Evolutionary conservation across 2,329 filamentous ascomycete species (phyloP), one percentile per base, ranked within the genome.

Genomic region (Aureobasidium melanogenum): DNA sequence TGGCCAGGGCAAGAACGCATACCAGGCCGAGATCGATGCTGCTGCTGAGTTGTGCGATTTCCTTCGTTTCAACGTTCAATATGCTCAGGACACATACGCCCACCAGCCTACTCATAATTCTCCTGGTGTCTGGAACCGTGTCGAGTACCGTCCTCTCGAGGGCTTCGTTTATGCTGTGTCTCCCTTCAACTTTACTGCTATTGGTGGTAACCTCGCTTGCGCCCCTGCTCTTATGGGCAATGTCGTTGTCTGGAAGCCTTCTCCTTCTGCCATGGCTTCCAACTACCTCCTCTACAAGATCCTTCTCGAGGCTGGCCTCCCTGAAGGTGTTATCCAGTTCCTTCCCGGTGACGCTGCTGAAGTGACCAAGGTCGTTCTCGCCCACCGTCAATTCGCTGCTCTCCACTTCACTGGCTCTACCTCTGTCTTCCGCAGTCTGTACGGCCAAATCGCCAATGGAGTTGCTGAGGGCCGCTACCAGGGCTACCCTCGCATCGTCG

Each of bases 21-120:
- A 91, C 91, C 93, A 99, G 77, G 93, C 94, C n/a, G 93, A 99
- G 81, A 97, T 97, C 66, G 93, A 97, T 75, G 84, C 92, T 41
- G 93, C 93, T 19, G 93, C 93, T 9, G 94, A 99, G 80, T 77
- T 96, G 68, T 88, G 85, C 68, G 93, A 99, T 74, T 97, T 97
- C 77, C 79, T 97, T 72, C 85, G 91, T 47, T 96, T 97, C 80
- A 94, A 94, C 71, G 93, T 97, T 58, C 86, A 92, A 74, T 97
- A 94, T 71, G 93, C 93, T 30, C 88, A 96, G 77, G 89, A 97
- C 72, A 79, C 96, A 61, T 96, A 97, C 73, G 84, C 84, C 39
- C 86, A 91, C 72, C 94, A 99, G 76, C 93, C 93, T 15, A 82
- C 81, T 56, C 91, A 94, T 78, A 86, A 97, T 77, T 81, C 89